Percentiles rank a stretch among this genome's conserved stretches.
Conservation (phyloP, 2,329 filamentous ascomycete species). For the Fusarium stilboides region DNA sequence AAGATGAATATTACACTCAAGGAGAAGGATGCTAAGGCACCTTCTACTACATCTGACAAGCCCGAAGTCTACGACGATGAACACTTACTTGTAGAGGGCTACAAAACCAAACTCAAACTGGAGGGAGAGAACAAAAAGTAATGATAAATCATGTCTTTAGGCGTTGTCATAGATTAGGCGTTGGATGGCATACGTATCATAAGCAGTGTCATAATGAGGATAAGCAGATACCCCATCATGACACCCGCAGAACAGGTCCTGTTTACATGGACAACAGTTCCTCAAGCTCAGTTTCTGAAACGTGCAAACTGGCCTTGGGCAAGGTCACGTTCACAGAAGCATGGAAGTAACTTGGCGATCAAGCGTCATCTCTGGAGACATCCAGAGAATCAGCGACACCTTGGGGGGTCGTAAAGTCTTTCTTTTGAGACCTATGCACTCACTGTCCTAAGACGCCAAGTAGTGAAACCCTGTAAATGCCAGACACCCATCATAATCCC, state of each 20-base stretch:
- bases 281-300: constrained; percentile 23
- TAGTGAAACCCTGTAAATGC: constrained; percentile 62
- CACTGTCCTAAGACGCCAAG: constrained; percentile 72
- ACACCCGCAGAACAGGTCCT: constrained; percentile 1
- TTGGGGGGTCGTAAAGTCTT: constrained; percentile 74
- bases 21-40: constrained; percentile 62
- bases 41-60: constrained; percentile 43
- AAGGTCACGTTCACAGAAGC: constrained; percentile 52
- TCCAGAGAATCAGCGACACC: constrained; percentile 90
- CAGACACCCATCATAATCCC: constrained; percentile 58
- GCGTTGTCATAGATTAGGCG: constrained; percentile 32
- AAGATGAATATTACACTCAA: constrained; percentile 65
- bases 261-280: constrained; percentile 7
- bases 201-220: constrained; percentile 22
- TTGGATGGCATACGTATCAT: constrained; percentile 31
- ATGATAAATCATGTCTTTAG: neutral
- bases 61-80: constrained; percentile 54
- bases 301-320: constrained; percentile 40
- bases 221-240: constrained; percentile 36
- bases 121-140: constrained; percentile 27
- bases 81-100: constrained; percentile 67
- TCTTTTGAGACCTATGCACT: constrained; percentile 72
- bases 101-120: constrained; percentile 58
- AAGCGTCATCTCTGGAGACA: constrained; percentile 81
- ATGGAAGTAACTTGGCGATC: constrained; percentile 79